Conservation (phyloP, 1,139 yeast genomes). For the Eremothecium gossypii region DNA sequence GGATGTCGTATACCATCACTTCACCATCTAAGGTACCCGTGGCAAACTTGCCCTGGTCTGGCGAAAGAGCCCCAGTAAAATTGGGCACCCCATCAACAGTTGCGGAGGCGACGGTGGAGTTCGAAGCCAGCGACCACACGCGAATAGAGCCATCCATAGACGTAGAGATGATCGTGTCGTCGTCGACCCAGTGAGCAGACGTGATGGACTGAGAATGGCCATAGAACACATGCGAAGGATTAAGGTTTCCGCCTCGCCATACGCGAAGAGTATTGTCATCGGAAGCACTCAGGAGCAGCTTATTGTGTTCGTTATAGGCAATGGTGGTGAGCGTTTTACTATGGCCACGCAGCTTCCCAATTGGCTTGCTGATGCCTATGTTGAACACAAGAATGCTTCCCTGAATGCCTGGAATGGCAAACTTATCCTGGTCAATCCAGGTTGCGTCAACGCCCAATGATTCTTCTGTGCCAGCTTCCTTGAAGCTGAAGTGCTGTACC, state of each 20-base stretch:
- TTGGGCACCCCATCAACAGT: slow-evolving; percentile 44
- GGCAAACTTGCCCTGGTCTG: slow-evolving; percentile 42
- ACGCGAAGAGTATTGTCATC: slow-evolving; percentile 66
- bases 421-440: slow-evolving; percentile 66
- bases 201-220: slow-evolving; percentile 54
- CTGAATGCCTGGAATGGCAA: slow-evolving; percentile 55
- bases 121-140: slow-evolving; percentile 53
- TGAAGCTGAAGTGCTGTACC: slow-evolving; percentile 35
- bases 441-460: slow-evolving; percentile 45
- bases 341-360: slow-evolving; percentile 66
- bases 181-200: slow-evolving; percentile 44
- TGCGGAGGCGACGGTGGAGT: slow-evolving; percentile 33
- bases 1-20: slow-evolving; percentile 20
- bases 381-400: slow-evolving; percentile 53
- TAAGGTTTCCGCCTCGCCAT: slow-evolving; percentile 60
- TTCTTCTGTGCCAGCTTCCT: slow-evolving; percentile 11
- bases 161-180: slow-evolving; percentile 34
- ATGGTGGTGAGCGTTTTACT: slow-evolving; percentile 49
- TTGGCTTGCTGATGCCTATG: slow-evolving; percentile 41
- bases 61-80: slow-evolving; percentile 44
- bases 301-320: slow-evolving; percentile 42
- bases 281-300: slow-evolving; percentile 60
- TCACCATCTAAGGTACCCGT: slow-evolving; percentile 57
- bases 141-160: slow-evolving; percentile 67
- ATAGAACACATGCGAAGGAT: slow-evolving; percentile 34